Base-by-base conservation (phyloP, 202 grass and related monocot species). In the Panicum hallii region DNA sequence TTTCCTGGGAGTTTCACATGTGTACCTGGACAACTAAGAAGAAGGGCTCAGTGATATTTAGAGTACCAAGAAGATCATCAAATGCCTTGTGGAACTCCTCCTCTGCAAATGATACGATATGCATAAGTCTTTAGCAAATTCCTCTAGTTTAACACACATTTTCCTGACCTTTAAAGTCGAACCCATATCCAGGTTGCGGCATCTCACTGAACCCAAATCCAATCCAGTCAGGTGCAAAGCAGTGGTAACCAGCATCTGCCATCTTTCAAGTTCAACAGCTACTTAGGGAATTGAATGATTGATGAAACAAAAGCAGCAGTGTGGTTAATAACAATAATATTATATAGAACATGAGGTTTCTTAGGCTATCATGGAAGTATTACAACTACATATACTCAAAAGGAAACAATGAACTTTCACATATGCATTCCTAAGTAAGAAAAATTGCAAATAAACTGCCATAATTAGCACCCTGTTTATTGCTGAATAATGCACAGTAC, bases 151-250 rank as follows among this genome's bases (percentile, higher is more conserved):
- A 80, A 48, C 41, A 41, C 46, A 66, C 7, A 82, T 75, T 74
- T 80, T 60, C 11, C 83, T 83, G 28, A 98, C 95, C 95, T 93
- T 87, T 95, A 72, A 84, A 98, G 79, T 85, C 79, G 58, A 98
- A 98, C 66, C 91, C 93, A 78, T 98, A 98, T 58, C 95, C 95
- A 75, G 95, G 89, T 26, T 98, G 95, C 63, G 93, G 93, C 89
- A 92, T 95, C 63, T 98, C 95, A 89, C 95, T 98, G 73, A 98
- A 98, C 40, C 93, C 95, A 82, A 98, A 98, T 89, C 95, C 93
- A 66, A 98, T 90, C 95, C 95, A 98, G 53, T 98, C 95, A 89
- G 93, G 93, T 74, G 93, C 95, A 78, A 82, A 95, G 70, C 93
- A 94, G 71, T 92, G 95, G 76, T 95, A 98, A 55, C 95, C 91